Base-by-base conservation (phyloP, 106 monocot genomes). In the Hemerocallis citrina region DNA sequence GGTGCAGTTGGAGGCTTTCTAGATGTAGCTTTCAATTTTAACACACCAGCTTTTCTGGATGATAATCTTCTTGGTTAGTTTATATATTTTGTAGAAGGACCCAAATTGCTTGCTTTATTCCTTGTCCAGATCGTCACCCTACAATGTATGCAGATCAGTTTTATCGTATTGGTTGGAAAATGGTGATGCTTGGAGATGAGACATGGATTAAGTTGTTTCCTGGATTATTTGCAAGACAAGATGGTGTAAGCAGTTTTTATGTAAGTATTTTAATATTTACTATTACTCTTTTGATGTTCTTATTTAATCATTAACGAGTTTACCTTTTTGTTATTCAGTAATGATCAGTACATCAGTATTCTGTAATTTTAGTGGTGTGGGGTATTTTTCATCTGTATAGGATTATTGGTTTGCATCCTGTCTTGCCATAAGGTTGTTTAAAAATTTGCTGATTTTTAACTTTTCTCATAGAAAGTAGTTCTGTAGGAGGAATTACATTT, bases 231-330 rank as follows among this genome's bases (percentile, higher is more conserved):
- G 27, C 39, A 20, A 88, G 92, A 58, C 64, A 93, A 66, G 92
- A 93, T 88, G 88, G 93, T 41, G 96, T 98, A 52, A 77, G 71
- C 81, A 98, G 96, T 62, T 98, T 98, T 69, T 98, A 76, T 88
- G 96, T 98, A 77, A 77, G 96, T 83, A 55, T 23, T n/a, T 20
- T 3, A 16, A 36, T 24, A 41, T 59, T 55, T 16, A 9, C 39
- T 12, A 3, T 46, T 59, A 0, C 2, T 60, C 27, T 5, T 12
- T 29, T 52, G 13, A 10, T 15, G 1, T 55, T 64, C 6, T 42
- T 8, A 1, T 16, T 4, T 20, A 43, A 35, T 2, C 11, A 40
- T 52, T 17, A 57, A 31, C 34, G 14, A n/a, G 17, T 65, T 22
- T 25, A 23, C 27, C 40, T 25, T 59, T 9, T 1, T n/a, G n/a